Evolutionary conservation across 2,329 filamentous ascomycete genomes (phyloP), one percentile per base, ranked within the genome.

Genomic region (Exophiala calicioides): DNA sequence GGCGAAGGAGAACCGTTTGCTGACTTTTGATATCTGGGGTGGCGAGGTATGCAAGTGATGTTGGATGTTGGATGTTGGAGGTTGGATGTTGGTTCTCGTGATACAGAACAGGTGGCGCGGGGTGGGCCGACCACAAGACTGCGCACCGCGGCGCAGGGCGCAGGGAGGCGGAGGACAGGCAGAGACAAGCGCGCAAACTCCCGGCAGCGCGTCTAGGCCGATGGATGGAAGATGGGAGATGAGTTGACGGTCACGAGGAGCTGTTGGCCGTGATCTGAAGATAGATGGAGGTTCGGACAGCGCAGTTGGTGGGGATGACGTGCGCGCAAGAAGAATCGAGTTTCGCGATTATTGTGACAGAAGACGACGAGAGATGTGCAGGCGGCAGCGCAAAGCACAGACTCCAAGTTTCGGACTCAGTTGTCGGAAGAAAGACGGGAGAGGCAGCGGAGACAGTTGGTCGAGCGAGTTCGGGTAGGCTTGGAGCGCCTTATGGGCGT

Each of bases 51-150:
- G 41, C 44, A 44, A 24, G 36, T 30, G 43, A 45, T 27, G 39
- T 34, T 32, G 41, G 42, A n/a, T n/a, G n/a, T n/a, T n/a, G n/a
- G n/a, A n/a, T n/a, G n/a, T n/a, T n/a, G n/a, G n/a, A n/a, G n/a
- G n/a, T n/a, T n/a, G 24, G 37, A 30, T n/a, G 39, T 31, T 32
- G 24, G 15, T 21, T 30, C 15, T 44, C 19, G 48, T 47, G 48
- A 43, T 52, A 47, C 48, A 52, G 39, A 52, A 52, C 39, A 47
- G 44, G 48, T 46, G 44, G 44, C 48, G 48, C 48, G 48, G 48
- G 48, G 48, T 44, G 48, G 48, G 40, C 40, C 40, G 21, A 23
- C 32, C 34, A 19, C 33, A 26, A 42, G 26, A 36, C 26, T 34
- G 36, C 45, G 41, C n/a, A 34, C 34, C 9, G 16, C 19, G 15